Percentiles rank a stretch among this genome's conserved stretches.
phyloP scores from a whole-genome alignment of 768 basidiomycete species.

The Neoboletus subvelutipes region DNA sequence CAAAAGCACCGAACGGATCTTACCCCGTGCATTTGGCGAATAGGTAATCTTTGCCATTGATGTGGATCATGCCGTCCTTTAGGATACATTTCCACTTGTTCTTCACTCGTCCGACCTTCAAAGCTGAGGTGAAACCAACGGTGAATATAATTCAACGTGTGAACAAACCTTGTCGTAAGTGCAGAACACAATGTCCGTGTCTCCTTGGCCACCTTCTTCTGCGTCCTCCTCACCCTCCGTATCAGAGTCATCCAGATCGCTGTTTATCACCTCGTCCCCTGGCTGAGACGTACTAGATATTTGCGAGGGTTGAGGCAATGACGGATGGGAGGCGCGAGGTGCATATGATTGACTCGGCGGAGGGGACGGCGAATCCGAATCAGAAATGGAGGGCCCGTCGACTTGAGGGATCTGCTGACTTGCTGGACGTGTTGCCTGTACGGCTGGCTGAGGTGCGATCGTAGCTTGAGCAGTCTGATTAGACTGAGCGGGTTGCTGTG shows the following conservation, averaged over 20 bases:
- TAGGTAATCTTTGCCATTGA: slow-evolving; percentile 96
- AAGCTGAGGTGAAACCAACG: not conserved
- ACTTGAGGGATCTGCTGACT: slow-evolving; percentile 65
- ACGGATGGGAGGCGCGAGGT: slow-evolving; percentile 71
- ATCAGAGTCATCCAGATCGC: slow-evolving; percentile 94
- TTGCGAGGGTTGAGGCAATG: slow-evolving; percentile 62
- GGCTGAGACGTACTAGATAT: slow-evolving; percentile 36
- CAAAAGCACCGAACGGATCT: slow-evolving; percentile 26
- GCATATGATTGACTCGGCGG: slow-evolving; percentile 62
- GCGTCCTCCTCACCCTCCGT: slow-evolving; percentile 82
- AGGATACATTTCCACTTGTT: slow-evolving; percentile 99
- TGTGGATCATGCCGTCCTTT: slow-evolving; percentile 96
- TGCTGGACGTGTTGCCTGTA: slow-evolving; percentile 19
- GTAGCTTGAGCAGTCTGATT: slow-evolving; percentile 15
- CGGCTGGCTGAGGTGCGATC: slow-evolving; percentile 15
- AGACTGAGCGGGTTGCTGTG: slow-evolving; percentile 19
- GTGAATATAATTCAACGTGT: not conserved
- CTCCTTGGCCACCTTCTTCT: slow-evolving; percentile 69
- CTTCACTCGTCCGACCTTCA: slow-evolving; percentile 95
- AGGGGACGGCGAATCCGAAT: slow-evolving; percentile 69
- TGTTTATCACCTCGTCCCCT: slow-evolving; percentile 88
- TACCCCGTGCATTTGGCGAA: slow-evolving; percentile 97
- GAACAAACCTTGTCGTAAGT: slow-evolving; percentile 90
- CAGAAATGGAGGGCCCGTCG: slow-evolving; percentile 71
- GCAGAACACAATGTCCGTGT: slow-evolving; percentile 94